Base-by-base conservation (phyloP, 140 eudicot species). In the Bidens hawaiensis region DNA sequence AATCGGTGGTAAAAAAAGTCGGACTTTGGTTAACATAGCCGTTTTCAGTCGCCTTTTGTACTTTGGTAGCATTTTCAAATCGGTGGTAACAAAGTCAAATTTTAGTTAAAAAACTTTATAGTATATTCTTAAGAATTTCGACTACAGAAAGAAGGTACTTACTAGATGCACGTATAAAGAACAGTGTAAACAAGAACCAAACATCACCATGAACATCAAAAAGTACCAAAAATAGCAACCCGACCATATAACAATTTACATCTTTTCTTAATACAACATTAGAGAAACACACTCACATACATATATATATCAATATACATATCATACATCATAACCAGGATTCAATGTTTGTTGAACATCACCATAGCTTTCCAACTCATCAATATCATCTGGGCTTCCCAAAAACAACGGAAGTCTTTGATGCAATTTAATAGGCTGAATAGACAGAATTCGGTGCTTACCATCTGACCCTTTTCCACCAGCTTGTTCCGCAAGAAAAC, bases 401-500 rank as follows among this genome's bases (percentile, higher is more conserved):
- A 88, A 56, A 55, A 94, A 94, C 62, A 88, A 67, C 55, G 97
- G 94, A 45, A 94, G 95, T 66, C 97, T 83, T 56, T 94, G 99
- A 62, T 94, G 99, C 68, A 94, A 65, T 75, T 83, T 83, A 26
- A 75, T 82, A 0, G 96, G 99, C 72, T 94, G 95, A 71, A 85
- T 72, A 3, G 95, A 81, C 50, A 94, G 69, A 55, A 94, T 88
- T 54, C 96, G 72, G 21, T 25, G 71, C 75, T 83, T 85, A 74
- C 99, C 99, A 77, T 94, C 95, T 4, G 94, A 85, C 42, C 99
- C 99, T 77, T 63, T 88, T 19, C 99, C 99, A 26, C 95, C 97
- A 6, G 99, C 97, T 79, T 94, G 88, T 69, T 94, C 95, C 3
- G 79, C 95, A 1, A 85, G 61, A 71, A 88, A 94, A 62, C 95